phyloP scores from a whole-genome alignment of 768 basidiomycete species.

The Naganishia randhawae region DNA sequence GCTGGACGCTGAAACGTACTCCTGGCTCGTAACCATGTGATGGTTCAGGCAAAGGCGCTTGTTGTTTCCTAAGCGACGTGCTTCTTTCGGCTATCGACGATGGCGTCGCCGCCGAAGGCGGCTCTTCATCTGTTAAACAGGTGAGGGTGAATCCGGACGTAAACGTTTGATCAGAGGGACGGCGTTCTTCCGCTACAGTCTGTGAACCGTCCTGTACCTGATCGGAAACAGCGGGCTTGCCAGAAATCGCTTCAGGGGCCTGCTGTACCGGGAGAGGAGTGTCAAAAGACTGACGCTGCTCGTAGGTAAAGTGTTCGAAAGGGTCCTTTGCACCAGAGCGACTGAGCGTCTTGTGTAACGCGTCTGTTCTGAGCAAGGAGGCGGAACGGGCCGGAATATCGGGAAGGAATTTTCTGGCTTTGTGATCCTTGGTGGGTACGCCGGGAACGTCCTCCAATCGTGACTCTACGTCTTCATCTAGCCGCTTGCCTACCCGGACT shows the following conservation, averaged over 20 bases:
- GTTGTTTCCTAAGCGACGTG: neutral
- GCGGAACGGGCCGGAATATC: neutral
- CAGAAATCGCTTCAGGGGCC: neutral
- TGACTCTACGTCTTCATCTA: neutral
- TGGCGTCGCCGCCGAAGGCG: neutral
- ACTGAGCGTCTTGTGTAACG: neutral
- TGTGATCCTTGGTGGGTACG: neutral
- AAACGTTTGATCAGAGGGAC: conserved; percentile 5
- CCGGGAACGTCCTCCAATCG: neutral
- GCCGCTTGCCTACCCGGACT: neutral
- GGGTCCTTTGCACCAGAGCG: neutral
- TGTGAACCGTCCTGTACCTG: neutral
- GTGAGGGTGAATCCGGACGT: conserved; percentile 11
- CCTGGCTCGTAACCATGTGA: neutral
- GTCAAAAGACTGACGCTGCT: neutral
- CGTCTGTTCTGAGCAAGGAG: neutral
- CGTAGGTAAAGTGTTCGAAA: neutral
- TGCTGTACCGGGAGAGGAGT: neutral
- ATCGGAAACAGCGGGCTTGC: neutral
- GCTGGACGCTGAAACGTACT: neutral
- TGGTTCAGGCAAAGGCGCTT: neutral
- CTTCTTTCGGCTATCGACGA: neutral
- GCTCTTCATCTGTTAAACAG: neutral
- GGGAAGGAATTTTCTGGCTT: neutral
- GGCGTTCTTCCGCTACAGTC: neutral